Conservation (phyloP, 2,329 filamentous ascomycete species). For the Pleurostoma richardsiae region DNA sequence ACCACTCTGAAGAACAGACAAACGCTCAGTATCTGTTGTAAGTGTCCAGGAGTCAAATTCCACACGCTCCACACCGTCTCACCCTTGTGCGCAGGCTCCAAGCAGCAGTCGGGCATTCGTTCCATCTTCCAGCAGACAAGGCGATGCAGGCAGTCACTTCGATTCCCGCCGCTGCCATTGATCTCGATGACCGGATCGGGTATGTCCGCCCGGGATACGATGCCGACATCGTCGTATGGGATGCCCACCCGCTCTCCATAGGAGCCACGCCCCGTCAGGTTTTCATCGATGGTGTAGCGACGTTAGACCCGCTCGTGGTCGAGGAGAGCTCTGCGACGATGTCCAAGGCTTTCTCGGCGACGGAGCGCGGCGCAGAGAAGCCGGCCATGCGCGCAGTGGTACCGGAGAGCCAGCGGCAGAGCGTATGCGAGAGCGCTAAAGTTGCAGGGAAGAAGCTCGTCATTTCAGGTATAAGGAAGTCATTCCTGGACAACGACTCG, state of each 20-base stretch:
- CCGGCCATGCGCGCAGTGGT: conserved; percentile 18
- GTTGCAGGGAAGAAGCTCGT: conserved; percentile 19
- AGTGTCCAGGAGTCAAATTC: no score
- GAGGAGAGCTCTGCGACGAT: conserved; percentile 15
- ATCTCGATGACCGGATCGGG: conserved; percentile 36
- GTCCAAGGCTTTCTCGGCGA: conserved; percentile 1
- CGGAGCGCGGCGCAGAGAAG: conserved; percentile 1
- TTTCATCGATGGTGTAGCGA: conserved; percentile 37
- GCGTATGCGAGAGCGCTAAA: conserved; percentile 16
- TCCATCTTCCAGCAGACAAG: conserved; percentile 30
- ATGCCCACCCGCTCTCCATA: conserved; percentile 37
- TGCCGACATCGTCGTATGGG: conserved; percentile 45
- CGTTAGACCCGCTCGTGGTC: conserved; percentile 24
- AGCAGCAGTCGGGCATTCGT: conserved; percentile 33
- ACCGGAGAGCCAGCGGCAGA: conserved; percentile 13
- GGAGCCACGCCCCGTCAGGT: conserved; percentile 41
- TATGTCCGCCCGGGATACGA: conserved; percentile 39
- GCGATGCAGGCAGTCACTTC: conserved; percentile 39
- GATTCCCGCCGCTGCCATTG: conserved; percentile 35
- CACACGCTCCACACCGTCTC: no score
- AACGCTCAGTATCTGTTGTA: conserved; percentile 34
- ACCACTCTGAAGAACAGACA: conserved; percentile 25
- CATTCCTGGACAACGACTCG: conserved; percentile 22
- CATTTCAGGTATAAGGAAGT: conserved; percentile 29
- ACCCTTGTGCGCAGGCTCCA: conserved; percentile 16